These are phyloP conservation scores for Durusdinium trenchii DNA, from an alignment of 73 alveolate genomes.

Conservation along the genomic window DNA sequence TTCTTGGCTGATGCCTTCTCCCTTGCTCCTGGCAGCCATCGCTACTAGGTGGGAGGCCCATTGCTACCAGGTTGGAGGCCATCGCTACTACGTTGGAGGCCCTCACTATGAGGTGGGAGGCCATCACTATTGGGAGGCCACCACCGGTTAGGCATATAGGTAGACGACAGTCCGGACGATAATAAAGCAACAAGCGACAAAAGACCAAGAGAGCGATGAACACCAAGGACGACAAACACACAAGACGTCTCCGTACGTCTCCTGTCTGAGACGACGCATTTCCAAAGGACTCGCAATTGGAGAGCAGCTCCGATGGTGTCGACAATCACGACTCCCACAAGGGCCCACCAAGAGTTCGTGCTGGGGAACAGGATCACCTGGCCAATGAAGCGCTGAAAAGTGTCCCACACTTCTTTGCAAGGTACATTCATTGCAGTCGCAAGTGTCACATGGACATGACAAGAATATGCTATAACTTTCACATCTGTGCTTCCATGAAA, in stretches of 20 bases:
- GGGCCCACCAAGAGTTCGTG: background rate
- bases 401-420: background rate
- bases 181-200: too few relatives aligned
- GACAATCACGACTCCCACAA: background rate
- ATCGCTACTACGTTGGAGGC: too few relatives aligned
- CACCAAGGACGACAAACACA: too few relatives aligned
- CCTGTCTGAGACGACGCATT: background rate
- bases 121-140: too few relatives aligned
- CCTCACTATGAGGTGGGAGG: too few relatives aligned
- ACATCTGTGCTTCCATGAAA: background rate
- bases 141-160: too few relatives aligned
- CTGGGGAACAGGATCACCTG: background rate
- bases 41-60: background rate
- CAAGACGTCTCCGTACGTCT: too few relatives aligned
- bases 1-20: conserved; percentile 32
- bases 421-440: background rate
- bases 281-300: background rate
- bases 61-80: too few relatives aligned
- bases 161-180: too few relatives aligned
- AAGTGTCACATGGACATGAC: background rate
- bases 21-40: background rate
- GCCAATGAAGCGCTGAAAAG: background rate
- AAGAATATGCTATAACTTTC: background rate
- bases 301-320: background rate
- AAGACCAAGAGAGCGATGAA: too few relatives aligned